Percentiles rank a stretch among this genome's conserved stretches.
Evolutionary conservation across 495 filamentous ascomycete genomes (phyloP).

Genomic region (Penicillium soppii): DNA sequence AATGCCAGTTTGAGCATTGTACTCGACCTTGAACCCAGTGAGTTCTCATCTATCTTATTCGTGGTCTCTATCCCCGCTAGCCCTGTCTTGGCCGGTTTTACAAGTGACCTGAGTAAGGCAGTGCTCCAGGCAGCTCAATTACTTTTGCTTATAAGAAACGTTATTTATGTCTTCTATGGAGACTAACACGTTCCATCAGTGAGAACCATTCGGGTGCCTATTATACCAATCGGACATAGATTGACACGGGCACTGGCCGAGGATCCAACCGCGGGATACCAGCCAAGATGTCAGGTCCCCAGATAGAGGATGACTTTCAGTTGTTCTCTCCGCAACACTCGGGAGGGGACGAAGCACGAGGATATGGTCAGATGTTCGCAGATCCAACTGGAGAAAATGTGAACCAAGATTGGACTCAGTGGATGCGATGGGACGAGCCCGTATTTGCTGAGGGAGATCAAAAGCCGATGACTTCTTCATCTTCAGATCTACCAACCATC

Average conservation of each 20-base stretch:
- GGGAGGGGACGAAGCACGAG: constrained; percentile 22
- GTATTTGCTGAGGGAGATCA: constrained; percentile 26
- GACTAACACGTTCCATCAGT: constrained; percentile 9
- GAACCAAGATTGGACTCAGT: constrained; percentile 49
- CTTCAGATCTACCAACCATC: constrained; percentile 27
- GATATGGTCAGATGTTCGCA: constrained; percentile 12
- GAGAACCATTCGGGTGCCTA: neutral
- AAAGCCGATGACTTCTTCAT: constrained; percentile 22
- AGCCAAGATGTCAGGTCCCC: constrained; percentile 23
- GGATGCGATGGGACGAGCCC: constrained; percentile 53
- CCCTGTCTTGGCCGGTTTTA: neutral
- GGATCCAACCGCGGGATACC: constrained; percentile 19
- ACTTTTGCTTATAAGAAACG: neutral
- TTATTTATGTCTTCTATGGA: neutral
- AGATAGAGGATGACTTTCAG: constrained; percentile 42
- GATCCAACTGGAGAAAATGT: constrained; percentile 25
- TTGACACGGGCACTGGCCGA: neutral
- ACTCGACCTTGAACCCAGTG: constrained; percentile 6
- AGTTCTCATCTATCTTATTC: constrained; percentile 8
- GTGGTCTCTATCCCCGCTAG: neutral
- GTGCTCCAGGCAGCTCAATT: constrained; percentile 2
- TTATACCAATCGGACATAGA: constrained; percentile 4
- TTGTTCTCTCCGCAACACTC: constrained; percentile 37
- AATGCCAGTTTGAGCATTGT: neutral
- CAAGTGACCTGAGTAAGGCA: neutral